These are phyloP conservation scores for Penicillium brasilianum DNA, from an alignment of 2,329 filamentous ascomycete species.

Conservation along the genomic window DNA sequence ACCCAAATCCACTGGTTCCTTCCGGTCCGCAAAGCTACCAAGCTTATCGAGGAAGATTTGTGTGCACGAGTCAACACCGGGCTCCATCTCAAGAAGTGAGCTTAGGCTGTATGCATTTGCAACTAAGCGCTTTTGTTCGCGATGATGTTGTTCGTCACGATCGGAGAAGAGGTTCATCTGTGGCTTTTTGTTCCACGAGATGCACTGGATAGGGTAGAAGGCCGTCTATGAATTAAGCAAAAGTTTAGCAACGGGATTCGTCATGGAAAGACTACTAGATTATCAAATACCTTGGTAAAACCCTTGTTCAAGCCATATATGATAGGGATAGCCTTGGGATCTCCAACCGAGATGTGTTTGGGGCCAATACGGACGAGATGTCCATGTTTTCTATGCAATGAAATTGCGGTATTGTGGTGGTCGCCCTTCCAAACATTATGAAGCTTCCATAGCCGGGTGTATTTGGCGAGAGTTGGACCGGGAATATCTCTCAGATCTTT, in stretches of 20 bases:
- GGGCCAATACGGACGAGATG: conserved; percentile 39
- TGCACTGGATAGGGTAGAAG: conserved; percentile 31
- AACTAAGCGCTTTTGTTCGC: conserved; percentile 26
- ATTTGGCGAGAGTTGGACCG: conserved; percentile 19
- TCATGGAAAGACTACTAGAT: not conserved
- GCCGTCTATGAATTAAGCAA: conserved; percentile 11
- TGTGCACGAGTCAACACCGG: conserved; percentile 34
- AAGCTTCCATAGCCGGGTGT: conserved; percentile 26
- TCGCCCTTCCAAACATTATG: conserved; percentile 27
- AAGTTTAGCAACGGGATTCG: not conserved
- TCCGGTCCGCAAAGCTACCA: conserved; percentile 16
- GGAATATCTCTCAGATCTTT: conserved; percentile 19
- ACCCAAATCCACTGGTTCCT: conserved; percentile 19
- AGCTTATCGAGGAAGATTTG: conserved; percentile 26
- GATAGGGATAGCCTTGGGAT: conserved; percentile 18
- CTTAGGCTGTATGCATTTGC: conserved; percentile 38
- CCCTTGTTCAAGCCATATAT: conserved; percentile 25
- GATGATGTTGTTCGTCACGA: conserved; percentile 27
- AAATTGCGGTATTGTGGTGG: conserved; percentile 19
- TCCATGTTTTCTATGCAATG: conserved; percentile 42
- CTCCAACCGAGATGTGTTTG: conserved; percentile 33
- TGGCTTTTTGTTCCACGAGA: conserved; percentile 29
- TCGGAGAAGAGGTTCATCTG: conserved; percentile 32
- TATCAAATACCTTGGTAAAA: conserved; percentile 19
- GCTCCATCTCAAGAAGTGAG: conserved; percentile 34